phyloP scores from a whole-genome alignment of 257 asterid species.

The Coffea canephora region DNA sequence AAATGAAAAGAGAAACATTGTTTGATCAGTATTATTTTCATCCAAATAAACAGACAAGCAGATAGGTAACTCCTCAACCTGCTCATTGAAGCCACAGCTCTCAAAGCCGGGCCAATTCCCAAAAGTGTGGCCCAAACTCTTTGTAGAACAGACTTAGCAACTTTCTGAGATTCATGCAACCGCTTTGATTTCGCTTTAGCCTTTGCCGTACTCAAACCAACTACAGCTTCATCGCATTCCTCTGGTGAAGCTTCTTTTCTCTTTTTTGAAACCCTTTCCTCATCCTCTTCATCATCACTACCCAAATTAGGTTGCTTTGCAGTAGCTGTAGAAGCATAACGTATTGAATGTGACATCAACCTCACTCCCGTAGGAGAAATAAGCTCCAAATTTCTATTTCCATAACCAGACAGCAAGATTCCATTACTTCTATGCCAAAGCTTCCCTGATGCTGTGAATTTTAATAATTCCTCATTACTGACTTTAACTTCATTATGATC shows the following conservation, averaged over 20 bases:
- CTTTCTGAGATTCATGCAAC: constrained; percentile 59
- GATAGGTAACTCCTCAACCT: constrained; percentile 34
- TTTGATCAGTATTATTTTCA: not conserved
- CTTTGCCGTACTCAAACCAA: constrained; percentile 73
- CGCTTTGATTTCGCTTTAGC: constrained; percentile 80
- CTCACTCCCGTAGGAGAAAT: constrained; percentile 31
- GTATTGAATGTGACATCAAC: constrained; percentile 42
- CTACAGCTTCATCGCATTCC: constrained; percentile 94
- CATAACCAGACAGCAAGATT: constrained; percentile 25
- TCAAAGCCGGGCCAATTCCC: constrained; percentile 78
- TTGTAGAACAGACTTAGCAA: constrained; percentile 42
- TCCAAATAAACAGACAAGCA: constrained; percentile 4
- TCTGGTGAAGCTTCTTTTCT: constrained; percentile 85
- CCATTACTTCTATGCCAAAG: constrained; percentile 35
- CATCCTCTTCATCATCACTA: constrained; percentile 56
- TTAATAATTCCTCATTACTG: not conserved
- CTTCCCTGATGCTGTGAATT: constrained; percentile 31
- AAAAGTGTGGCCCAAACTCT: constrained; percentile 60
- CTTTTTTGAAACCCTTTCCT: constrained; percentile 50
- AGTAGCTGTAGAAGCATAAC: constrained; percentile 65
- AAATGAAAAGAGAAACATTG: not conserved
- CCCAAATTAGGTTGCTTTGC: constrained; percentile 61
- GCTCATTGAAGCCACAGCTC: constrained; percentile 81
- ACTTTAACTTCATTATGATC: no score
- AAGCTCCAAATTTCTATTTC: constrained; percentile 38